Percentiles rank a stretch among this genome's conserved stretches.
Evolutionary conservation across 2,329 filamentous ascomycete genomes (phyloP).

Genomic region (Ascochyta koolunga): DNA sequence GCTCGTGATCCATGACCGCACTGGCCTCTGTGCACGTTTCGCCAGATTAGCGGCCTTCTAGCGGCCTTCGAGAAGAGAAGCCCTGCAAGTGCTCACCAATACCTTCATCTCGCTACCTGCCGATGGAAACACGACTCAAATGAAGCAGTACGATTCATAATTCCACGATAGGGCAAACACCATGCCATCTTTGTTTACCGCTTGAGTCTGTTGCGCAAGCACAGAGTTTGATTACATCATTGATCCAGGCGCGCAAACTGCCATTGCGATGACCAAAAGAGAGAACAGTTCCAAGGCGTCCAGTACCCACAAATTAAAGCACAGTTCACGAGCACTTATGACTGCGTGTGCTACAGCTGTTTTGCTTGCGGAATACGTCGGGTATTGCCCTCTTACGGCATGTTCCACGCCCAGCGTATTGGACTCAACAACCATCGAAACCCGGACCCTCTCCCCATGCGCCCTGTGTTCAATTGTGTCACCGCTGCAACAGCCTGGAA

Average conservation of each 20-base stretch:
- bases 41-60: slow-evolving; percentile 38
- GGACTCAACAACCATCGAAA: slow-evolving; percentile 22
- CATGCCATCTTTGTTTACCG: slow-evolving; percentile 12
- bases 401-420: slow-evolving; percentile 25
- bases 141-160: slow-evolving; percentile 6
- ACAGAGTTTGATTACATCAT: slow-evolving; percentile 28
- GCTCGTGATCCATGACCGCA: slow-evolving; percentile 16
- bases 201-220: slow-evolving; percentile 18
- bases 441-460: slow-evolving; percentile 19
- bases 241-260: slow-evolving; percentile 3
- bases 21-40: slow-evolving; percentile 33
- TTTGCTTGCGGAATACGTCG: slow-evolving; percentile 18
- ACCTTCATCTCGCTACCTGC: slow-evolving; percentile 31
- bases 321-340: slow-evolving; percentile 6
- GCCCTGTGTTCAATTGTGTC: slow-evolving; percentile 17
- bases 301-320: slow-evolving; percentile 12
- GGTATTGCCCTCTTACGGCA: slow-evolving; percentile 17
- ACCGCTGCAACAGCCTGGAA: slow-evolving; percentile 1
- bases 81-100: slow-evolving; percentile 32
- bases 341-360: slow-evolving; percentile 14
- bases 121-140: slow-evolving; percentile 19
- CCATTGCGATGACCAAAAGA: slow-evolving; percentile 6
- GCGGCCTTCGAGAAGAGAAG: slow-evolving; percentile 34
- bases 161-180: slow-evolving; percentile 19
- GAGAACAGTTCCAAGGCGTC: slow-evolving; percentile 5